Evolutionary conservation across 768 basidiomycete genomes (phyloP), one percentile per base, ranked within the genome.

Genomic region (Xanthoconium stramineum): DNA sequence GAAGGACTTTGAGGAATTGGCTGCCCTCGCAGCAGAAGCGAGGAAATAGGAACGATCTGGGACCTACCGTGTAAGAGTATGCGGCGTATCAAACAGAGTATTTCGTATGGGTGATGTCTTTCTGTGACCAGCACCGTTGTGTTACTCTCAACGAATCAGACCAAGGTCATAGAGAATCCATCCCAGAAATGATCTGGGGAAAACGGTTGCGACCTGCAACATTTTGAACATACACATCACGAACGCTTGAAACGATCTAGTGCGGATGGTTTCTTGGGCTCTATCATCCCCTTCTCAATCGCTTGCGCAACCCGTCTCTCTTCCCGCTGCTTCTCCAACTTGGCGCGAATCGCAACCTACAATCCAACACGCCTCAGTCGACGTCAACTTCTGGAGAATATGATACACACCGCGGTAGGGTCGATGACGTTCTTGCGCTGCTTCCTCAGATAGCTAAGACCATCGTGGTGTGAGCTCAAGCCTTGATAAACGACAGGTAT

Each of bases 341-440:
- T 89, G 44, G 80, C 80, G 10, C 86, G 83, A 54, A 88, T 80
- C 1, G 86, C 84, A n/a, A 83, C 77, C 71, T 82, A 20, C 5
- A 50, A 10, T 12, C 44, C 50, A 36, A 40, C 17, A 39, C 20
- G 24, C 0, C 4, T 50, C 1, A 50, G 35, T 47, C 1, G 15
- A 28, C 42, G 2, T 50, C 39, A 24, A 11, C 3, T 63, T 15
- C 7, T 0, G 20, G 52, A 63, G 30, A 33, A 30, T 29, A 15
- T 15, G 10, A 30, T 14, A 75, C 81, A 52, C 53, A 91, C 89
- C 24, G 82, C 79, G 24, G 81, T 79, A 24, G 92, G 91, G 69
- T 98, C 94, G 59, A 98, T 83, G 47, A 98, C 91, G 65, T 98
- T 97, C 78, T 95, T 94, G 69, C 92, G 84, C 72, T 96, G 90